Conservation (phyloP, 1,284 basidiomycete species). For the Heterobasidion irregulare region DNA sequence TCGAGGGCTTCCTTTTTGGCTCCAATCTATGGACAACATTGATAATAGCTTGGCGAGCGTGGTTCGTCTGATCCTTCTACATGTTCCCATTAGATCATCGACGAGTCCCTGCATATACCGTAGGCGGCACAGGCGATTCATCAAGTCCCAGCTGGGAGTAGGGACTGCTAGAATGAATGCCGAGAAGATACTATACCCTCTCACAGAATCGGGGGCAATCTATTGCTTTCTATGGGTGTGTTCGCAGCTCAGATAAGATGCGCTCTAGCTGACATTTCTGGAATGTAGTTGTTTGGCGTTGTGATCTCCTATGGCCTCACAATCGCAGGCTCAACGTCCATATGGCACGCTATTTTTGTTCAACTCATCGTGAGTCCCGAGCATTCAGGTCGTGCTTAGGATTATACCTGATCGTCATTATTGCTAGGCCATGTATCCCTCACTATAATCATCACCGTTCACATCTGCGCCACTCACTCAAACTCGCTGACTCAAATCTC, state of each 20-base stretch:
- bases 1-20: neutral
- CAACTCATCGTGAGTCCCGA: neutral
- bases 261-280: neutral
- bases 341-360: too few species aligned
- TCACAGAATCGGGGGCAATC: constrained; percentile 7
- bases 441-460: neutral
- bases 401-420: too few species aligned
- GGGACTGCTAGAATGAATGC: neutral
- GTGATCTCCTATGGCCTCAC: too few species aligned
- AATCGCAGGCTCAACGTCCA: too few species aligned
- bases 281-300: too few species aligned
- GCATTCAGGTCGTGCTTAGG: neutral
- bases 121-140: neutral
- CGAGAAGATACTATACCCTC: constrained; percentile 4
- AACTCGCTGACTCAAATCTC: too few species aligned
- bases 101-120: neutral
- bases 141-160: neutral
- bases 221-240: constrained; percentile 7
- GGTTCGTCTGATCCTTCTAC: neutral
- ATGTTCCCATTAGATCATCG: neutral
- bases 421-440: neutral
- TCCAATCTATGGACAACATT: neutral
- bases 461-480: neutral
- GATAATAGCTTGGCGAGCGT: neutral
- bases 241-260: neutral